These are phyloP conservation scores for Nyctanthes arbortristis DNA, from an alignment of 257 asterid genomes.

Conservation along the genomic window DNA sequence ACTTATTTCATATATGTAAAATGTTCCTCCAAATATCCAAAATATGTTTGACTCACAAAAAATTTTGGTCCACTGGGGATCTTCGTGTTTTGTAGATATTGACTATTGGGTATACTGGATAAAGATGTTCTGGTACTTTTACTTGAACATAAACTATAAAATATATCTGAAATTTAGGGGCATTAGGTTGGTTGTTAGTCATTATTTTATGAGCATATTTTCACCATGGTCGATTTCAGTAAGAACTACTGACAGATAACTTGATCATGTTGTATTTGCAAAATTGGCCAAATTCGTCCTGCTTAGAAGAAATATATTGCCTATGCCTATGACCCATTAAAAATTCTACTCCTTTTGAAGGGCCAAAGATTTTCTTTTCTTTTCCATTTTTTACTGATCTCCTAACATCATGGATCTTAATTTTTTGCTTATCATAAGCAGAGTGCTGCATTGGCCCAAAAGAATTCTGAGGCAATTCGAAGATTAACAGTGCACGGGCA, in stretches of 20 bases:
- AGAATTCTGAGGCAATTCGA: slow-evolving; percentile 78
- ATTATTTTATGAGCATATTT: not conserved
- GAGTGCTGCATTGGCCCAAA: slow-evolving; percentile 81
- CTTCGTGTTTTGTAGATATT: not conserved
- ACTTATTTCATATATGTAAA: not conserved
- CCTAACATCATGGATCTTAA: not conserved
- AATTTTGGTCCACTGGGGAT: not conserved
- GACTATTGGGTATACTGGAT: not conserved
- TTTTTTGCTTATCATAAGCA: slow-evolving; percentile 21
- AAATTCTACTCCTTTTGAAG: not conserved
- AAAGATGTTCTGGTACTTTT: not conserved
- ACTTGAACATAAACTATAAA: not conserved
- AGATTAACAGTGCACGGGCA: slow-evolving; percentile 77
- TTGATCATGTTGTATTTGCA: not conserved
- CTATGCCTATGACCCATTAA: not conserved
- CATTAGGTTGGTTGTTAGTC: not conserved
- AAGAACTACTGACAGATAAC: not conserved
- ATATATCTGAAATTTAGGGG: not conserved
- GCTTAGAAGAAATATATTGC: not conserved
- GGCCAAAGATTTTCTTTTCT: not conserved
- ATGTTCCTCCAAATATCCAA: not conserved
- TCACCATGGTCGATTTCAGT: not conserved
- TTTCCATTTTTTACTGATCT: slow-evolving; percentile 8
- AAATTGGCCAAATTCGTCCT: not conserved
- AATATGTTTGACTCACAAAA: not conserved